These are phyloP conservation scores for Apiospora malaysiana DNA, from an alignment of 2,329 filamentous ascomycete species.

Conservation along the genomic window DNA sequence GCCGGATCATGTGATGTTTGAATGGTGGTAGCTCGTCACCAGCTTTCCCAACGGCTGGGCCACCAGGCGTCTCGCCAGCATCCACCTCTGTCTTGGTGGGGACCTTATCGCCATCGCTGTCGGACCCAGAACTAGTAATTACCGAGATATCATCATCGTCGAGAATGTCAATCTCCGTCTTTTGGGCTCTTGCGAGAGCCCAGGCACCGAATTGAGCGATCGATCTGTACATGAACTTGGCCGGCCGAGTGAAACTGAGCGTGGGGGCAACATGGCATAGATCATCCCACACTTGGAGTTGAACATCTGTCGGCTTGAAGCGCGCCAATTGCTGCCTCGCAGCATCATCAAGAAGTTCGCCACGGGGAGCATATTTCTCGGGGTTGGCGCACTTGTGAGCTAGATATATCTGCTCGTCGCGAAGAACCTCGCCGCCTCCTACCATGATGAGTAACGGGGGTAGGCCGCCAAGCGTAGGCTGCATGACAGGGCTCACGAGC, in stretches of 20 bases:
- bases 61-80: conserved; percentile 24
- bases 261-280: conserved; percentile 92
- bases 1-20: conserved; percentile 87
- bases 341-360: conserved; percentile 66
- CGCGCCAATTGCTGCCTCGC: conserved; percentile 65
- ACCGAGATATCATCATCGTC: conserved; percentile 80
- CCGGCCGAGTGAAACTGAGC: conserved; percentile 93
- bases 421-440: conserved; percentile 86
- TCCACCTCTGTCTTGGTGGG: conserved; percentile 30
- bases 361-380: conserved; percentile 72
- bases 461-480: conserved; percentile 87
- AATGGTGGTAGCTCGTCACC: conserved; percentile 85
- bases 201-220: conserved; percentile 94
- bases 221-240: conserved; percentile 93
- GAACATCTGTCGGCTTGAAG: conserved; percentile 86
- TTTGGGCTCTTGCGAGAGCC: conserved; percentile 83
- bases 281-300: conserved; percentile 95
- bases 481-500: conserved; percentile 85
- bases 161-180: conserved; percentile 78
- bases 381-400: conserved; percentile 95
- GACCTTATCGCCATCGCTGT: conserved; percentile 38
- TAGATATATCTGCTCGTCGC: conserved; percentile 93
- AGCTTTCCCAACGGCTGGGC: conserved; percentile 74
- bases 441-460: conserved; percentile 86
- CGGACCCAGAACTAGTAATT: conserved; percentile 63